Percentiles rank a stretch among this genome's conserved stretches.
phyloP scores from a whole-genome alignment of 2,329 filamentous ascomycete genomes.

The Fusarium nisikadoi region DNA sequence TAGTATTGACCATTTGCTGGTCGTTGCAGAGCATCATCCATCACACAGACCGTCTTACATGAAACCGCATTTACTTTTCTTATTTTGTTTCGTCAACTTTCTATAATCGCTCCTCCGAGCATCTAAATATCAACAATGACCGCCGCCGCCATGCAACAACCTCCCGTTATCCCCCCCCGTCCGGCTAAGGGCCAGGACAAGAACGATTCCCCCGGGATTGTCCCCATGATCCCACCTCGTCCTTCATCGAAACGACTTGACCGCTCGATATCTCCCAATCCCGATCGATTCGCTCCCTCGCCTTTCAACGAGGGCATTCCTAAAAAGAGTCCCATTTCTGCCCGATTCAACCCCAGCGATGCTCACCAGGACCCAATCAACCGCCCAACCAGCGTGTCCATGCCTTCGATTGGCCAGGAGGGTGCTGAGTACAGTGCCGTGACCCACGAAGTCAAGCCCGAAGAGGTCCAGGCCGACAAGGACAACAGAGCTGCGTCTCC shows the following conservation, averaged over 20 bases:
- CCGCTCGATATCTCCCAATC: conserved; percentile 80
- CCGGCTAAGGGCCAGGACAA: conserved; percentile 63
- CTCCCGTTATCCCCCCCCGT: conserved; percentile 67
- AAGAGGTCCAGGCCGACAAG: conserved; percentile 56
- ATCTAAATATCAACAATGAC: conserved; percentile 55
- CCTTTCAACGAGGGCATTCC: conserved; percentile 80
- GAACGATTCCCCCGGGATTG: conserved; percentile 46
- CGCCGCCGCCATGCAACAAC: conserved; percentile 60
- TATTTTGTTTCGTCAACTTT: conserved; percentile 23
- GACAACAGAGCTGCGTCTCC: conserved; percentile 59
- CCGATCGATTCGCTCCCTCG: conserved; percentile 84
- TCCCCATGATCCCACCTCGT: conserved; percentile 81
- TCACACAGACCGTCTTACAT: conserved; percentile 30
- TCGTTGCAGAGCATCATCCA: conserved; percentile 26
- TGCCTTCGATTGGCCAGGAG: conserved; percentile 90
- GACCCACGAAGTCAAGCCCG: conserved; percentile 54
- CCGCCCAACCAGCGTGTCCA: conserved; percentile 79
- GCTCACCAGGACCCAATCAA: conserved; percentile 56
- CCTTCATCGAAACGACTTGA: conserved; percentile 76
- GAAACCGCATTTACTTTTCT: conserved; percentile 14
- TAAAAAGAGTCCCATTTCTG: conserved; percentile 56
- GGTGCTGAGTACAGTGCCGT: conserved; percentile 83
- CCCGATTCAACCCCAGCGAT: conserved; percentile 51
- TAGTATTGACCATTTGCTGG: conserved; percentile 38
- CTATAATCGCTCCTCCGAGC: conserved; percentile 33